These are phyloP conservation scores for Castanea crenata DNA, from an alignment of 306 rosid genomes.

Conservation along the genomic window DNA sequence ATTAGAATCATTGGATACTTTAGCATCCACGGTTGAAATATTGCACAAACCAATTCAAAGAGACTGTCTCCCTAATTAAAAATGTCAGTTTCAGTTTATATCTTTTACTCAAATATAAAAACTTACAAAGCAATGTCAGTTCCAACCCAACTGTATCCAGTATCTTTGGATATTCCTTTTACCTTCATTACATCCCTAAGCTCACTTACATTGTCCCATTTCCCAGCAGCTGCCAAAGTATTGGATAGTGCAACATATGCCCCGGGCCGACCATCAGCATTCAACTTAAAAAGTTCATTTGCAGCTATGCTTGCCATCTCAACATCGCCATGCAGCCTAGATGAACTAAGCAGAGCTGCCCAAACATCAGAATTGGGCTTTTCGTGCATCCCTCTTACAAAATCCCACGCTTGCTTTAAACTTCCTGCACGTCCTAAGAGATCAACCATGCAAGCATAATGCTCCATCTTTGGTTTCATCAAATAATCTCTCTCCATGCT, in stretches of 20 bases:
- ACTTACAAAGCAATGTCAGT: slow-evolving; percentile 40
- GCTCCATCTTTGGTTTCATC: slow-evolving; percentile 79
- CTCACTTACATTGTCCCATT: slow-evolving; percentile 87
- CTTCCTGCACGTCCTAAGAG: slow-evolving; percentile 84
- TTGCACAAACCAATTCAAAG: not conserved
- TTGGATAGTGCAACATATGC: slow-evolving; percentile 84
- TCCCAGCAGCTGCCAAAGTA: slow-evolving; percentile 82
- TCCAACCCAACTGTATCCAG: slow-evolving; percentile 73
- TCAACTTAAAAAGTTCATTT: slow-evolving; percentile 70
- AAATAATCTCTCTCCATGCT: slow-evolving; percentile 61
- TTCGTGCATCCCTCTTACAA: slow-evolving; percentile 60
- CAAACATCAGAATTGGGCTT: slow-evolving; percentile 86
- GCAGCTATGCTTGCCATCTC: slow-evolving; percentile 79
- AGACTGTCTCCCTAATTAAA: not conserved
- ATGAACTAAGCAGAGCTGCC: slow-evolving; percentile 87
- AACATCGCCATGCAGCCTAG: slow-evolving; percentile 64
- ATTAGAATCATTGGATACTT: too few species aligned
- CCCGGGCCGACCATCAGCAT: slow-evolving; percentile 61
- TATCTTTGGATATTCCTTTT: slow-evolving; percentile 64
- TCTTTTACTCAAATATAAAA: slow-evolving; percentile 1
- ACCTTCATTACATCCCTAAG: slow-evolving; percentile 79
- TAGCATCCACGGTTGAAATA: too few species aligned
- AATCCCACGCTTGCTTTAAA: slow-evolving; percentile 70
- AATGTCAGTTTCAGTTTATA: not conserved
- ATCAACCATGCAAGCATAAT: slow-evolving; percentile 90